These are phyloP conservation scores for Ceratocystis diversiconidia DNA, from an alignment of 2,329 filamentous ascomycete species.

Conservation along the genomic window DNA sequence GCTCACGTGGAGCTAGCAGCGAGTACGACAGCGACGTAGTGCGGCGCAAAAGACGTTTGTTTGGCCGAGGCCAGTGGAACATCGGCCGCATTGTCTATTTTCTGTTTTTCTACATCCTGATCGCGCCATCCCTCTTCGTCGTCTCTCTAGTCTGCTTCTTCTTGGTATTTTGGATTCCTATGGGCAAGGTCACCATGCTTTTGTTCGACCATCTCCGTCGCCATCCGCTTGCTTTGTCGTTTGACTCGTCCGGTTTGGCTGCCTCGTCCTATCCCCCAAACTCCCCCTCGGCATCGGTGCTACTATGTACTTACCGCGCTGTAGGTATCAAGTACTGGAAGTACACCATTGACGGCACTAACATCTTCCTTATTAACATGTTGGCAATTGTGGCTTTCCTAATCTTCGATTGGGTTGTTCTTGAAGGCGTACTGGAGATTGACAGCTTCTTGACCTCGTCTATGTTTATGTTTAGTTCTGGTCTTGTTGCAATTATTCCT, in stretches of 20 bases:
- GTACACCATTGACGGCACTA: conserved; percentile 95
- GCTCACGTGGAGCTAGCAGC: conserved; percentile 26
- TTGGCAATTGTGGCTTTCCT: conserved; percentile 87
- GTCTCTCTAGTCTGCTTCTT: conserved; percentile 90
- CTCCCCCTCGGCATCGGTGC: conserved; percentile 65
- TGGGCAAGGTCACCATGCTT: conserved; percentile 88
- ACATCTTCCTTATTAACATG: conserved; percentile 97
- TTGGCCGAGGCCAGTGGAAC: conserved; percentile 93
- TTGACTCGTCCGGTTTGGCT: conserved; percentile 71
- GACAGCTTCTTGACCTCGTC: conserved; percentile 64
- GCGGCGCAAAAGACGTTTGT: conserved; percentile 60
- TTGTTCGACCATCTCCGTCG: conserved; percentile 83
- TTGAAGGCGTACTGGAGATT: conserved; percentile 54
- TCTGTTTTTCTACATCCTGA: conserved; percentile 83
- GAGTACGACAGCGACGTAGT: conserved; percentile 21
- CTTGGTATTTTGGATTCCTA: conserved; percentile 92
- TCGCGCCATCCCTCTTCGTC: conserved; percentile 72
- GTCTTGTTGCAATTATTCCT: conserved; percentile 83
- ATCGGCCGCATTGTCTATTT: conserved; percentile 92
- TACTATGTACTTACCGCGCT: conserved; percentile 92
- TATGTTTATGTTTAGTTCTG: conserved; percentile 72
- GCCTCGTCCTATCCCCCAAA: conserved; percentile 47
- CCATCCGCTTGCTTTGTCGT: conserved; percentile 82
- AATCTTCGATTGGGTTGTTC: conserved; percentile 79
- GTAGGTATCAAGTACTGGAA: conserved; percentile 97